Percentiles rank a stretch among this genome's conserved stretches.
Evolutionary conservation across 208 protist genomes (phyloP).

Genomic region (Trypanosoma cruzi): DNA sequence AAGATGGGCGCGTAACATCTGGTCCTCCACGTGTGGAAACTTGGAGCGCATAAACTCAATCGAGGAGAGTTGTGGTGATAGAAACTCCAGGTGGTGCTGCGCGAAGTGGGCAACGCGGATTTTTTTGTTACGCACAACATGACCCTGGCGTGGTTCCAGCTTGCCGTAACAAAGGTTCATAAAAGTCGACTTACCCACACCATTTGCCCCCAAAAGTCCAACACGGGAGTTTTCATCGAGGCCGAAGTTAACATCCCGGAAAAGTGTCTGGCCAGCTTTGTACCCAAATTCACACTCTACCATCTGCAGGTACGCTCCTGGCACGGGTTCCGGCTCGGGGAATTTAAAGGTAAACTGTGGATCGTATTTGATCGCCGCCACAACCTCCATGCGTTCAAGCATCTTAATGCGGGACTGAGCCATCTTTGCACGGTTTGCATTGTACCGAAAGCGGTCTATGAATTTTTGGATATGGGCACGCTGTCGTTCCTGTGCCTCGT

Average conservation of each 20-base stretch:
- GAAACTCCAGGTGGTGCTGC: constrained; percentile 94
- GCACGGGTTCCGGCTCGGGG: constrained; percentile 80
- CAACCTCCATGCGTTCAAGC: constrained; percentile 90
- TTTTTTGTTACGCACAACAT: constrained; percentile 86
- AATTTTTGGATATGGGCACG: constrained; percentile 94
- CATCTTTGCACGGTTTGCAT: constrained; percentile 91
- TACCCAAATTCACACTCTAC: constrained; percentile 94
- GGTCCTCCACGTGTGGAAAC: constrained; percentile 85
- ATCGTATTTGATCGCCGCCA: constrained; percentile 88
- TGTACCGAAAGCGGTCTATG: constrained; percentile 94
- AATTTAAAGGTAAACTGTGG: constrained; percentile 93
- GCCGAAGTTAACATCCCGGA: constrained; percentile 93
- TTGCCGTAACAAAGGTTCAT: constrained; percentile 92
- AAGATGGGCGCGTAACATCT: constrained; percentile 90
- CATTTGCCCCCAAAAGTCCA: constrained; percentile 93
- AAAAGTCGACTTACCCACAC: constrained; percentile 95
- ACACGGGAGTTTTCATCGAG: constrained; percentile 89
- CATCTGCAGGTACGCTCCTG: constrained; percentile 82
- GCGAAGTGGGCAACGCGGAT: constrained; percentile 90
- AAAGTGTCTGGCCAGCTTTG: constrained; percentile 79
- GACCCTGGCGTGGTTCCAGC: constrained; percentile 82
- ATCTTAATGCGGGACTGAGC: constrained; percentile 95
- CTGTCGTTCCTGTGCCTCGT: constrained; percentile 91
- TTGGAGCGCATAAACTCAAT: constrained; percentile 88
- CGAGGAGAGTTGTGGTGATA: constrained; percentile 92